Evolutionary conservation across 352 stramenopile genomes (phyloP).

Genomic region (Thalassiosira hispida): DNA sequence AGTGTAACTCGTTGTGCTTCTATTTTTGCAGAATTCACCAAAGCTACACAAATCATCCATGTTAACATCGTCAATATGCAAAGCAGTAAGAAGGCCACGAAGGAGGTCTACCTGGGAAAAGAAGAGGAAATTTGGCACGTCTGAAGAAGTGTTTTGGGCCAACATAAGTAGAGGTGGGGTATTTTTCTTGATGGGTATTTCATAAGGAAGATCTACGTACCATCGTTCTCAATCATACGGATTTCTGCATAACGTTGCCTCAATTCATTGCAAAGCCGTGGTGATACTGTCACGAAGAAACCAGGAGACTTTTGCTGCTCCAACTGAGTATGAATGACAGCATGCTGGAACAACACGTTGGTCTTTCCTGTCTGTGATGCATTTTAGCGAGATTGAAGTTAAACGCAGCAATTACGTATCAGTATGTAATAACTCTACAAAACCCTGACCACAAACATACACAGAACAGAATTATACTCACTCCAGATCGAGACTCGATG

Average conservation of each 20-base stretch:
- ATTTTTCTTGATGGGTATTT: neutral
- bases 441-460: neutral
- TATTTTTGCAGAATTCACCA: conserved; percentile 35
- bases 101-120: conserved; percentile 38
- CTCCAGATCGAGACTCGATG: conserved; percentile 47
- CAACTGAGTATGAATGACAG: conserved; percentile 37
- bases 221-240: conserved; percentile 25
- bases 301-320: conserved; percentile 28
- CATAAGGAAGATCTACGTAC: conserved; percentile 16
- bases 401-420: neutral
- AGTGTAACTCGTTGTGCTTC: conserved; percentile 25
- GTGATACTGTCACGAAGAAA: conserved; percentile 52
- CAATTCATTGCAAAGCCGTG: conserved; percentile 41
- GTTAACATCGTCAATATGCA: conserved; percentile 29
- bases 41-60: conserved; percentile 39
- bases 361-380: conserved; percentile 41
- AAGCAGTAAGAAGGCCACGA: conserved; percentile 19
- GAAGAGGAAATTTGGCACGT: conserved; percentile 41
- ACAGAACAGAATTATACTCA: conserved; percentile 16
- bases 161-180: neutral
- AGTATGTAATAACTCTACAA: neutral
- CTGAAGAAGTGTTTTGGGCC: neutral
- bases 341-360: conserved; percentile 52
- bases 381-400: conserved; percentile 1
- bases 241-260: conserved; percentile 39